Evolutionary conservation across 225 moss, liverwort and hornwort genomes (phyloP), one percentile per base, ranked within the genome.

Genomic region (Physcomitrellopsis africana): DNA sequence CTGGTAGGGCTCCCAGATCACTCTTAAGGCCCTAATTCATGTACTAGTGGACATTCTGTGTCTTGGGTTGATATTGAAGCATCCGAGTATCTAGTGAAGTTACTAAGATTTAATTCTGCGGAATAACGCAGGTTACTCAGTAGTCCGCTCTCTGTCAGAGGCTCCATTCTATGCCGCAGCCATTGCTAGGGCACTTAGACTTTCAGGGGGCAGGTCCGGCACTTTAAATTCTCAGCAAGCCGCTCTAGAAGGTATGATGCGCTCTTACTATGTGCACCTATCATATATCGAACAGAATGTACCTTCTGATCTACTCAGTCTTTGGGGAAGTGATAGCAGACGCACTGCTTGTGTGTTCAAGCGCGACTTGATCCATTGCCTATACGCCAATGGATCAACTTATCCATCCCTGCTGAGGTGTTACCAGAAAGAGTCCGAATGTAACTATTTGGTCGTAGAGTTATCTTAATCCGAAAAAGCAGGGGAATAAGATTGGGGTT

Each of bases 141-240:
- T 99, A 14, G 99, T 95, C 62, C 90, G 92, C 17, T 99, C 99
- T 6, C 86, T 99, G 60, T 99, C 99, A 5, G 99, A 99, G 83
- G 99, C 99, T 49, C 99, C 99, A 58, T 70, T 89, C n/a, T 99
- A 99, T 75, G 99, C 99, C 69, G 95, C 90, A 58, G 99, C 99
- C 70, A 99, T 99, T 68, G 95, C 99, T 19, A 86, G 76, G 52
- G 90, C 99, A 70, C 87, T 99, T 49, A 77, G 83, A 55, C 67
- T 81, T 74, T 79, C 86, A 63, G 67, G 55, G 27, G 82, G 80
- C 60, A 82, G 51, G 61, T 15, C 69, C 47, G 23, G 37, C 17
- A 37, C 44, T 13, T 60, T 82, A 74, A 80, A 87, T 72, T 92
- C 99, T 54, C 89, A 82, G 60, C 87, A 86, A 69, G 99, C 95